Evolutionary conservation across 1,284 basidiomycete genomes (phyloP), one percentile per base, ranked within the genome.

Genomic region (Microbotryum intermedium): DNA sequence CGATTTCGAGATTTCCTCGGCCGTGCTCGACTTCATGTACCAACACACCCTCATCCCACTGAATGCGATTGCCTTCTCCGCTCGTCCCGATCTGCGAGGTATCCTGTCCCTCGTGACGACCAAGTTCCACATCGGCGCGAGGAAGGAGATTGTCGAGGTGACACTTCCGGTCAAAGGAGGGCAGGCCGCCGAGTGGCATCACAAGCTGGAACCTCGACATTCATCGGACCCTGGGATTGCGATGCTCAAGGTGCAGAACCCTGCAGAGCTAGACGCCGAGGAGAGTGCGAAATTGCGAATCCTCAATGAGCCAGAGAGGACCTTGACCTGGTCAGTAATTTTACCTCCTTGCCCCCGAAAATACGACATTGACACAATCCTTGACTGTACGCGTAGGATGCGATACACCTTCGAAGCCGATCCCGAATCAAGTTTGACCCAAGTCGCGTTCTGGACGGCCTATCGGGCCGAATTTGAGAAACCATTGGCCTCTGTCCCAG

Each of bases 381-480:
- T 39, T 9, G 39, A 20, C 13, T 21, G 6, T 16, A 6, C 25
- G n/a, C n/a, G 21, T 66, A 91, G 88, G 89, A 90, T 93, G 86
- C 83, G 81, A 69, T 73, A 78, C 11, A 84, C 90, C 79, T 92
- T 90, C 69, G 78, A 84, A 11, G 76, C 82, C 23, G 83, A 84
- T 60, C 73, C 82, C 2, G 82, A 84, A 3, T 82, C 83, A 9
- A 88, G 90, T 70, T 77, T 92, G 50, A 90, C 89, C 0, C 90
- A 93, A 74, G 88, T 91, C 57, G 87, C 88, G 64, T 87, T 93
- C 66, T 93, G 89, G 89, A 87, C 82, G 59, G 78, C 89, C 16
- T 93, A 93, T 76, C 86, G 86, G 69, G 85, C 87, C 61, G 72
- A 75, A 55, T 76, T 76, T 49, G 66, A 69, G n/a, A 39, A 39